Conservation (phyloP, 2,329 filamentous ascomycete species). For the Ceratocystis diversiconidia region DNA sequence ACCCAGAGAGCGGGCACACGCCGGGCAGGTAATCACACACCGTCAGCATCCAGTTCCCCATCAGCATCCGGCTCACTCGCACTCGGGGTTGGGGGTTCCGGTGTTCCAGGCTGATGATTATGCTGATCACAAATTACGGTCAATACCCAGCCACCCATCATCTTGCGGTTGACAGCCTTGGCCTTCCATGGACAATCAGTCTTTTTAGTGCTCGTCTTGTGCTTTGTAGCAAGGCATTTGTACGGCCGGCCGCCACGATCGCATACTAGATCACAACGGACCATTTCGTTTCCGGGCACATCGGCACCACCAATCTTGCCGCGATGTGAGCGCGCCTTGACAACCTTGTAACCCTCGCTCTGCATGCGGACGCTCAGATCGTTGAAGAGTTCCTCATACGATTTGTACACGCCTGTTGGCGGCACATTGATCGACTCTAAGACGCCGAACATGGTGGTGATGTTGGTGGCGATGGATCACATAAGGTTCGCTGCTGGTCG, state of each 20-base stretch:
- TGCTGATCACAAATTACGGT: constrained; percentile 32
- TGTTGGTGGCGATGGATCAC: constrained; percentile 7
- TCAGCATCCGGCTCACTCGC: constrained; percentile 26
- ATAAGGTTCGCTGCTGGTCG: constrained; percentile 6
- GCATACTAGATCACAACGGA: constrained; percentile 33
- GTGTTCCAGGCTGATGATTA: constrained; percentile 32
- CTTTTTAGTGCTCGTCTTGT: constrained; percentile 34
- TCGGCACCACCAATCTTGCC: constrained; percentile 29
- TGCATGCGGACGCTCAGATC: constrained; percentile 30
- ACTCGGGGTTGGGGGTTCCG: constrained; percentile 29
- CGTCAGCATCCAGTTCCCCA: constrained; percentile 22
- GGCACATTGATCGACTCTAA: constrained; percentile 29
- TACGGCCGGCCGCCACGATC: constrained; percentile 32
- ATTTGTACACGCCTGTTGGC: constrained; percentile 26
- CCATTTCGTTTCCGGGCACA: constrained; percentile 30
- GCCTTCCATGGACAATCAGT: constrained; percentile 34
- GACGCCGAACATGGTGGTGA: constrained; percentile 31
- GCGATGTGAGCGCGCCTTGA: constrained; percentile 32
- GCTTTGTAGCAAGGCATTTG: constrained; percentile 31
- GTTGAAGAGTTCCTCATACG: constrained; percentile 31
- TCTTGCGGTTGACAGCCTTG: constrained; percentile 32
- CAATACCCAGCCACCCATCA: constrained; percentile 32
- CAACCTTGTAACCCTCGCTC: constrained; percentile 34
- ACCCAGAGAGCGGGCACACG: not conserved
- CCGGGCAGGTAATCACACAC: constrained; percentile 6